phyloP scores from a whole-genome alignment of 2,329 filamentous ascomycete species.

The Diaporthe amygdali region DNA sequence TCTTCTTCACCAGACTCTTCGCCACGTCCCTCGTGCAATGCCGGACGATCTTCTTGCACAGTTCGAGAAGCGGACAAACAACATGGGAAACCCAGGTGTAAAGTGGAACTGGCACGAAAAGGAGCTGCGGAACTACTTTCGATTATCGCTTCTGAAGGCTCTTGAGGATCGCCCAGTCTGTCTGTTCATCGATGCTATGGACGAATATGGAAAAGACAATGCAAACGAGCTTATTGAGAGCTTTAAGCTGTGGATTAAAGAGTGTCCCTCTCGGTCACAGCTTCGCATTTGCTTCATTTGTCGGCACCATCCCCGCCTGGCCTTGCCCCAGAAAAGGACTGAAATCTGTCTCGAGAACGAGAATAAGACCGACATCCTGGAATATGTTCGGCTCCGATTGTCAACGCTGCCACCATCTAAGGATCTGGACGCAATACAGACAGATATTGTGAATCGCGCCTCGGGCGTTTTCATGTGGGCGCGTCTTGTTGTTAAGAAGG shows the following conservation, averaged over 20 bases:
- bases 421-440: conserved; percentile 21
- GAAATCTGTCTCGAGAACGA: conserved; percentile 37
- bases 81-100: conserved; percentile 25
- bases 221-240: conserved; percentile 28
- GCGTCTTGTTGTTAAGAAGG: conserved; percentile 32
- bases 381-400: conserved; percentile 33
- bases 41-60: conserved; percentile 23
- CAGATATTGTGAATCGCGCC: conserved; percentile 32
- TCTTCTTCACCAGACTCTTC: conserved; percentile 39
- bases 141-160: conserved; percentile 28
- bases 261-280: conserved; percentile 11
- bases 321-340: conserved; percentile 24
- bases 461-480: conserved; percentile 44
- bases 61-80: conserved; percentile 24
- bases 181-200: conserved; percentile 41
- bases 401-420: neutral
- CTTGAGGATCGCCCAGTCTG: conserved; percentile 29
- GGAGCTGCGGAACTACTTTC: conserved; percentile 31
- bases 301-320: conserved; percentile 37
- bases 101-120: conserved; percentile 34
- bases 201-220: conserved; percentile 37
- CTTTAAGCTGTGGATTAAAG: conserved; percentile 32
- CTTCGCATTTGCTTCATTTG: conserved; percentile 39
- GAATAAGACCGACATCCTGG: conserved; percentile 37
- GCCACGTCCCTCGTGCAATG: conserved; percentile 29